phyloP scores from a whole-genome alignment of 768 basidiomycete genomes.

The Lyophyllum atratum region DNA sequence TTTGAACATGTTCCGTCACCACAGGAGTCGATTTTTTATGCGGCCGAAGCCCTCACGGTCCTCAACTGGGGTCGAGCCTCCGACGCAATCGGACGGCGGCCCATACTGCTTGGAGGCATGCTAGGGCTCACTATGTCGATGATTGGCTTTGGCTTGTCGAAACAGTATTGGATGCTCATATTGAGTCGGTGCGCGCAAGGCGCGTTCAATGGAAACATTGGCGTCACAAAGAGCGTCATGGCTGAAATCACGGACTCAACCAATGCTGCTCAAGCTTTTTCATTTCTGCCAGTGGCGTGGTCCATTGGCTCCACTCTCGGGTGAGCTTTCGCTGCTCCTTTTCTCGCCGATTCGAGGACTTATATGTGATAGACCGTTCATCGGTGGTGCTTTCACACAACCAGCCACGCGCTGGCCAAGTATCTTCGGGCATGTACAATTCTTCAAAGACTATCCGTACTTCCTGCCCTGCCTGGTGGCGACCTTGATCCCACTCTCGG shows the following conservation, averaged over 20 bases:
- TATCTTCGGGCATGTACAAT: constrained; percentile 36
- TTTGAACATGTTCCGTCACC: neutral
- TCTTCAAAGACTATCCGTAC: constrained; percentile 51
- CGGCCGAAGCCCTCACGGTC: constrained; percentile 32
- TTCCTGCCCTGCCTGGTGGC: constrained; percentile 63
- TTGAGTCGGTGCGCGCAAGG: constrained; percentile 27
- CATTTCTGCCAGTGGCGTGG: constrained; percentile 15
- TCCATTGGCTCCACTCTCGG: constrained; percentile 16
- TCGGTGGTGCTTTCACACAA: constrained; percentile 49
- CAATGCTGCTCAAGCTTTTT: constrained; percentile 16
- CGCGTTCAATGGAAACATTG: constrained; percentile 34
- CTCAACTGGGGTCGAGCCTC: constrained; percentile 36
- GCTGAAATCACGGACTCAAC: constrained; percentile 24
- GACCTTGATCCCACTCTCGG: constrained; percentile 47
- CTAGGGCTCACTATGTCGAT: constrained; percentile 31
- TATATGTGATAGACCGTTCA: constrained; percentile 36
- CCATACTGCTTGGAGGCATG: constrained; percentile 34
- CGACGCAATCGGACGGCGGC: constrained; percentile 35
- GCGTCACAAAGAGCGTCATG: constrained; percentile 31
- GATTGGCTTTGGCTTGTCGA: constrained; percentile 35
- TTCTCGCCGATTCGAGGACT: neutral
- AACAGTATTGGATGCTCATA: constrained; percentile 27
- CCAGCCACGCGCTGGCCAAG: constrained; percentile 48
- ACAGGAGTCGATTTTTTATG: constrained; percentile 38
- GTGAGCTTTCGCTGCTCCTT: neutral